Conservation (phyloP, 2,329 filamentous ascomycete genomes). For the Malbranchea zuffiana region DNA sequence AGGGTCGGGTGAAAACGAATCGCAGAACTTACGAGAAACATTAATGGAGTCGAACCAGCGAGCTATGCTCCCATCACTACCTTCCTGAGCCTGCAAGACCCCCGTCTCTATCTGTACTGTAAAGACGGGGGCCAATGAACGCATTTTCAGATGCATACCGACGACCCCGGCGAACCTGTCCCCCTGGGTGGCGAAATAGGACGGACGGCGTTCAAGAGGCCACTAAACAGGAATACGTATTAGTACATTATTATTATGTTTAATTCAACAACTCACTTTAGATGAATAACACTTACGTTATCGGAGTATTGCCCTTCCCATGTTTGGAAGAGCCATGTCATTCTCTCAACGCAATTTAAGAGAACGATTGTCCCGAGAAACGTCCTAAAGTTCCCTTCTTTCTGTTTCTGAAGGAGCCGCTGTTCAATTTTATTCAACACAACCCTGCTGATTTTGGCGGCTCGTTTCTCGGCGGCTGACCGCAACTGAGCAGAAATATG, state of each 20-base stretch:
- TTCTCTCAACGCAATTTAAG: conserved; percentile 49
- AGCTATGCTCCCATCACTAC: conserved; percentile 28
- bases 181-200: conserved; percentile 44
- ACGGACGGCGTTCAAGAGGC: conserved; percentile 45
- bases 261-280: background rate
- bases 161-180: conserved; percentile 49
- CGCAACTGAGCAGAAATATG: conserved; percentile 46
- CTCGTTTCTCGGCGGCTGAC: conserved; percentile 45
- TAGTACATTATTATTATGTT: background rate
- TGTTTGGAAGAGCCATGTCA: conserved; percentile 46
- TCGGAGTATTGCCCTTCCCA: conserved; percentile 36
- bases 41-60: conserved; percentile 35
- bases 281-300: background rate
- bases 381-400: conserved; percentile 47
- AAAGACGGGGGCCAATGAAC: conserved; percentile 36
- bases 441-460: conserved; percentile 41
- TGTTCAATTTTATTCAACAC: conserved; percentile 52
- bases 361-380: conserved; percentile 50
- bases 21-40: conserved; percentile 27
- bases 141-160: conserved; percentile 49
- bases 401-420: conserved; percentile 47
- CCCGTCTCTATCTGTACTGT: conserved; percentile 28
- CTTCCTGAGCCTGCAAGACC: conserved; percentile 29
- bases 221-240: conserved; percentile 28
- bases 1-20: background rate